These are phyloP conservation scores for Capsicum pubescens DNA, from an alignment of 257 asterid species.

Conservation along the genomic window DNA sequence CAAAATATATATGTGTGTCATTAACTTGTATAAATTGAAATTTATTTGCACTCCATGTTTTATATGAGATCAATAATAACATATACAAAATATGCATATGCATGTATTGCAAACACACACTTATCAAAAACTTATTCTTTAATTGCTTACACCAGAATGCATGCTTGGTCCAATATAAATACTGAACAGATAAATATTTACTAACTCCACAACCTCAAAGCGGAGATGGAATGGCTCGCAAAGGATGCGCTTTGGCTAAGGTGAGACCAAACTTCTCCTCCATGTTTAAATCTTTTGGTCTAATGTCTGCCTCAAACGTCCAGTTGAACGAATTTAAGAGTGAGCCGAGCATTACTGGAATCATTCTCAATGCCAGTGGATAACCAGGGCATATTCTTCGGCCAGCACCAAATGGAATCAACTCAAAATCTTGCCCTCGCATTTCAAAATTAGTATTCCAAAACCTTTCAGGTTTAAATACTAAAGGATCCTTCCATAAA, in stretches of 20 bases:
- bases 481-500: constrained; percentile 35
- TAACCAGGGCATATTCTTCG: constrained; percentile 12
- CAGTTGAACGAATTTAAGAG: constrained; percentile 27
- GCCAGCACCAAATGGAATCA: constrained; percentile 30
- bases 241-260: constrained; percentile 10
- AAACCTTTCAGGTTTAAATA: constrained; percentile 36
- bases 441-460: background rate
- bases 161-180: too few relatives aligned
- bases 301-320: background rate
- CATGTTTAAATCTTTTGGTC: background rate
- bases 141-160: too few relatives aligned
- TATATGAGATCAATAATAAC: too few relatives aligned
- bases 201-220: background rate
- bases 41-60: too few relatives aligned
- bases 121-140: too few relatives aligned
- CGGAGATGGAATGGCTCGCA: constrained; percentile 6
- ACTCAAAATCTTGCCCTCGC: constrained; percentile 26
- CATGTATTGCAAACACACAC: too few relatives aligned
- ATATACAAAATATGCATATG: too few relatives aligned
- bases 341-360: constrained; percentile 1
- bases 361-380: background rate
- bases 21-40: too few relatives aligned
- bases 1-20: too few relatives aligned
- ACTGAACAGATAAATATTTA: too few relatives aligned
- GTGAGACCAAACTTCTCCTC: constrained; percentile 27